phyloP scores from a whole-genome alignment of 129 eudicot species.

The Silybum marianum region DNA sequence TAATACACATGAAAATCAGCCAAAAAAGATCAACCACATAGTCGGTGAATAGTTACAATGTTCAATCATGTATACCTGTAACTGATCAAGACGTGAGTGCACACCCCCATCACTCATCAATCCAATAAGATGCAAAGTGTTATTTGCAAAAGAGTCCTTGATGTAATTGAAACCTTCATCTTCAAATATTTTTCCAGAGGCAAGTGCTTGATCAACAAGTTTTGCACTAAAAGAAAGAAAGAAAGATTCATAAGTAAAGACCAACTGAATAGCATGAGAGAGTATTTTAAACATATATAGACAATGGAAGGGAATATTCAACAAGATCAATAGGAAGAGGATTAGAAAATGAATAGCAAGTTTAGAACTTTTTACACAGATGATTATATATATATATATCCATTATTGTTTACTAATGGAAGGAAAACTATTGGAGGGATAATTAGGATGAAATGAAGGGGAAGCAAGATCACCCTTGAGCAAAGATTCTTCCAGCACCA shows the following conservation, averaged over 20 bases:
- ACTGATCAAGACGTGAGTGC: constrained; percentile 86
- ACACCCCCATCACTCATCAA: constrained; percentile 96
- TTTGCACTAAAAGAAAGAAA: constrained; percentile 58
- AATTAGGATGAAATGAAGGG: neutral
- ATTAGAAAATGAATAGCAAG: neutral
- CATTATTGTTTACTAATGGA: neutral
- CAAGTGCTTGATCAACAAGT: constrained; percentile 86
- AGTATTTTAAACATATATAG: neutral
- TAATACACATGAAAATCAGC: neutral
- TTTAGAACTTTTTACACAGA: neutral
- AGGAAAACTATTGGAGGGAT: neutral
- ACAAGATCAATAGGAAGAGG: neutral
- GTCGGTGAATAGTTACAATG: neutral
- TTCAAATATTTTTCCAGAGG: constrained; percentile 81
- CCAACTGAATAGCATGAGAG: constrained; percentile 4
- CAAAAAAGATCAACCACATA: neutral
- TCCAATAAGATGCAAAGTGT: constrained; percentile 88
- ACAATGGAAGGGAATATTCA: neutral
- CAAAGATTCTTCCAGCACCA: constrained; percentile 90
- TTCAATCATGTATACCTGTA: constrained; percentile 54
- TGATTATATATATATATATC: neutral
- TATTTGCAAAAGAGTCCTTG: constrained; percentile 59
- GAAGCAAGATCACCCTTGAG: constrained; percentile 71
- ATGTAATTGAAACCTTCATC: constrained; percentile 95
- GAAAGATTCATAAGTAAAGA: constrained; percentile 14